These are phyloP conservation scores for Daucus carota DNA, from an alignment of 129 eudicot genomes.

Conservation along the genomic window DH1_v3.0 NC_030385.2:3146501-3147000, in stretches of 20 bases:
- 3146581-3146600: conserved; percentile 19
- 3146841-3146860: background rate
- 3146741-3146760: background rate
- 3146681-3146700: background rate
- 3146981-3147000: conserved; percentile 24
- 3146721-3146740: background rate
- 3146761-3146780: background rate
- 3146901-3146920: background rate
- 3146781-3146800: background rate
- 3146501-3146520: conserved; percentile 23
- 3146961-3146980: conserved; percentile 25
- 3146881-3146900: no score
- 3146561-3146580: conserved; percentile 34
- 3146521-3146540: conserved; percentile 36
- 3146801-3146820: background rate
- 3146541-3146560: conserved; percentile 40
- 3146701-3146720: background rate
- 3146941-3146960: conserved; percentile 28
- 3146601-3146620: background rate
- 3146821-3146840: background rate
- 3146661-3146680: background rate
- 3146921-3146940: conserved; percentile 26
- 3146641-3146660: conserved; percentile 1
- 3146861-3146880: background rate
- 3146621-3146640: background rate